Evolutionary conservation across 1,139 yeast species (phyloP), one percentile per base, ranked within the genome.

Genomic region (Blastobotrys malaysiensis): DNA sequence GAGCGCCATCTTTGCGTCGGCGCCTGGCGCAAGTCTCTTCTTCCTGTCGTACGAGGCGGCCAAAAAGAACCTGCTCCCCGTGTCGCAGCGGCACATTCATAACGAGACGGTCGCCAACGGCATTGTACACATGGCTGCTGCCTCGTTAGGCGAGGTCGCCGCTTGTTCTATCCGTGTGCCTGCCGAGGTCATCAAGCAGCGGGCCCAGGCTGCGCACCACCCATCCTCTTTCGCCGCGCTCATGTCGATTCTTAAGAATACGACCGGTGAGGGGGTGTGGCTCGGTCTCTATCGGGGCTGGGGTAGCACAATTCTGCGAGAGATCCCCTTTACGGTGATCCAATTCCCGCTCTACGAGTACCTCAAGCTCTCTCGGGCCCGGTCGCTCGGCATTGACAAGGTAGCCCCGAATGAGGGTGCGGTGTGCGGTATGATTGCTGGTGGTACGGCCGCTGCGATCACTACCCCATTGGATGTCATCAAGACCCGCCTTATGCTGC

Each of bases 91-190:
- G 26, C 59, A 59, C 20, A 54, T 63, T 44, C 68, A 68, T 18
- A 69, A 67, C n/a, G 70, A 68, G 24, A 53, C 54, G 39, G 48
- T 70, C 3, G 73, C 77, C 2, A 73, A 75, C 44, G 77, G 79
- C 0, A 43, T 75, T 0, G 74, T 79, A 0, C 98, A 93, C 67
- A 91, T 93, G 98, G 60, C 81, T 3, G 78, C 95, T 13, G 97
- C 98, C 0, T 85, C 96, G 1, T 67, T 83, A 27, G 99, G 99
- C 51, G 99, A 93, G 68, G 75, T 91, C 9, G 86, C 95, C 1
- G 99, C 99, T 0, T 93, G 99, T 67, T 71, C 86, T 54, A 95
- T 93, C 1, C 77, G 99, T 56, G 99, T 95, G 0, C 99, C 99
- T 0, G 96, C 96, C 0, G 99, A 93, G 66, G 96, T 93, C 39